Conservation (phyloP, 352 stramenopile genomes). For the Phytopythium boreale region DNA sequence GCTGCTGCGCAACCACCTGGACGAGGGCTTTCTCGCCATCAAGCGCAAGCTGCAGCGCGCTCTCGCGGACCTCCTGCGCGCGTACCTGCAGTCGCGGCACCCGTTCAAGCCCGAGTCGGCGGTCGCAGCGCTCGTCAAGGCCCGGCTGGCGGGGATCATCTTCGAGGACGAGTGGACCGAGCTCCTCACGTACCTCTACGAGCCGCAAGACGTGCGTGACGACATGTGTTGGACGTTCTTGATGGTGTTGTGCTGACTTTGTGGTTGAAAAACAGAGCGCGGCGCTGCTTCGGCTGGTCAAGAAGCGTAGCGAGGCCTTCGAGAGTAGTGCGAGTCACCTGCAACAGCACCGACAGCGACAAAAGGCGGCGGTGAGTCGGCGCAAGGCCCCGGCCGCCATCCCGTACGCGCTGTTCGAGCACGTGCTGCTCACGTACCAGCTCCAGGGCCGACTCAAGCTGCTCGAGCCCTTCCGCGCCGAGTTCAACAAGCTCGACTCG, state of each 20-base stretch:
- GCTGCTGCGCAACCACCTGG: conserved; percentile 72
- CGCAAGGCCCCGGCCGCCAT: conserved; percentile 23
- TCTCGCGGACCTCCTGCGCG: conserved; percentile 64
- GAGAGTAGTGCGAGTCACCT: conserved; percentile 8
- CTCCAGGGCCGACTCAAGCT: conserved; percentile 60
- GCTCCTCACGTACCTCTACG: conserved; percentile 75
- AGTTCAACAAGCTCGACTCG: conserved; percentile 46
- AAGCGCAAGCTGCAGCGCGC: conserved; percentile 74
- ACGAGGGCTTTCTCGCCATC: conserved; percentile 78
- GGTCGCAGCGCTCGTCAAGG: conserved; percentile 47
- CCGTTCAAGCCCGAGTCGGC: conserved; percentile 62
- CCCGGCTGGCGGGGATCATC: conserved; percentile 31
- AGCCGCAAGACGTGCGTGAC: conserved; percentile 55
- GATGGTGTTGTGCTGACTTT: conserved; percentile 4
- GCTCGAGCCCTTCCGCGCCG: conserved; percentile 46
- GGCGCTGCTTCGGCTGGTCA: conserved; percentile 38
- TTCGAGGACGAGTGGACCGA: conserved; percentile 70
- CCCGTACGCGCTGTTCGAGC: conserved; percentile 60
- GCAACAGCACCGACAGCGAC: not conserved
- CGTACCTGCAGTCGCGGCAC: conserved; percentile 64
- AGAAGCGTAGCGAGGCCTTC: conserved; percentile 36
- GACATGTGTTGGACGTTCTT: not conserved
- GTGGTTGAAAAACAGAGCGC: conserved; percentile 30
- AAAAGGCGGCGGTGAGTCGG: conserved; percentile 9
- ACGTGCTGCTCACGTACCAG: conserved; percentile 73